Base-by-base conservation (phyloP, 169 alveolate species). In the Theileria sp. region DNA sequence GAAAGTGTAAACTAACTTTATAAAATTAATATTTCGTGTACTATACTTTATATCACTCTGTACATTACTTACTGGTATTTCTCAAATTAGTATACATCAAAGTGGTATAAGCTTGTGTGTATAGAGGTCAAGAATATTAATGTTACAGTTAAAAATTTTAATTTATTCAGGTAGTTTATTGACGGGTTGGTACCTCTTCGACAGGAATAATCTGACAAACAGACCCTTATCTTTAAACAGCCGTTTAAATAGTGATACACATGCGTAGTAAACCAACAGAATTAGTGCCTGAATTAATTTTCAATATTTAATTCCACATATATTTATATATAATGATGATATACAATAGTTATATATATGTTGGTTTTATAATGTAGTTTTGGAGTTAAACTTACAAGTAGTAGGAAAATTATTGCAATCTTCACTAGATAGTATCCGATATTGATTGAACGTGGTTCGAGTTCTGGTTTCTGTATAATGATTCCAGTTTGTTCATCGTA, bases 401-500 rank as follows among this genome's bases (percentile, higher is more conserved):
- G 13, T 25, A 77, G 28, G 83, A 50, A n/a, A 23, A 77, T 19
- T 13, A 38, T 21, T 67, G 67, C 12, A 21, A 73, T 38, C 67
- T 65, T 36, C 32, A 74, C 64, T 12, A 44, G 30, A 21, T 25
- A 28, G 80, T 74, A 75, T n/a, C 44, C 23, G 80, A 62, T 26
- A 28, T 67, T 76, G 30, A 76, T 75, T 25, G 26, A 12, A 34
- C 21, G 65, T 32, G 67, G 62, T 15, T 19, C 86, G 17, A 65
- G 72, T 9, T 69, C 60, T 13, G 89, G 89, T 38, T 65, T 77
- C 73, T 80, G 80, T 9, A 83, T 77, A 8, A 71, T 60, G 50
- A 83, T 60, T 21, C 89, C 89, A 1, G 89, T 83, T 71, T 76
- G 67, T 21, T 69, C 81, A 82, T 80, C 50, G 78, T 83, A 83